phyloP scores from a whole-genome alignment of 2,329 filamentous ascomycete species.

The Aspergillus bombycis region DNA sequence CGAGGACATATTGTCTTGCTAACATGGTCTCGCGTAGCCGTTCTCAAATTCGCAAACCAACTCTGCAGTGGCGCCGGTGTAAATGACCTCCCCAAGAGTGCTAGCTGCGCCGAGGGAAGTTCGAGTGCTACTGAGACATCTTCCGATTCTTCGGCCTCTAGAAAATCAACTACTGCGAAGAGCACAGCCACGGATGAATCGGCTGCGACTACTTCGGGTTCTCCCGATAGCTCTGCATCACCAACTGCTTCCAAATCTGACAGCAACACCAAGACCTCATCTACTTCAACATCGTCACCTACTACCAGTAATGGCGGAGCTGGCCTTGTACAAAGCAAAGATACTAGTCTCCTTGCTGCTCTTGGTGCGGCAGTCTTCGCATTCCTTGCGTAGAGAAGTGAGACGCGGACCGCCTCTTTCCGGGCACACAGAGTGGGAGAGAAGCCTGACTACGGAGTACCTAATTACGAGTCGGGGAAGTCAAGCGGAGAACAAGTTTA shows the following conservation, averaged over 20 bases:
- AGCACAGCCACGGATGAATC: neutral
- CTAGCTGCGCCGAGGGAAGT: conserved; percentile 28
- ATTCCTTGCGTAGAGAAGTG: conserved; percentile 28
- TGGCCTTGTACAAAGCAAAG: conserved; percentile 24
- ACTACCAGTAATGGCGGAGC: conserved; percentile 27
- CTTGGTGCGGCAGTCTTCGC: conserved; percentile 35
- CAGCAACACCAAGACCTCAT: neutral
- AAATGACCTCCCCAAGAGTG: conserved; percentile 37
- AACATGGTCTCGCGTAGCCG: conserved; percentile 28
- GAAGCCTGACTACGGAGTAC: neutral
- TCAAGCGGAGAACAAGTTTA: neutral
- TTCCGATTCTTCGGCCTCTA: conserved; percentile 9
- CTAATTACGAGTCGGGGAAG: neutral
- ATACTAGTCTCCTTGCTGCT: conserved; percentile 32
- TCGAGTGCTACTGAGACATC: conserved; percentile 21
- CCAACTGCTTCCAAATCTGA: conserved; percentile 27
- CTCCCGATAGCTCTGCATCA: conserved; percentile 16
- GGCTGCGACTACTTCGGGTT: conserved; percentile 16
- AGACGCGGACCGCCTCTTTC: neutral
- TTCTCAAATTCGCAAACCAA: conserved; percentile 38
- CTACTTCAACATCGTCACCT: conserved; percentile 13
- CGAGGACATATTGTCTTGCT: neutral
- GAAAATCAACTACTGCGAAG: neutral
- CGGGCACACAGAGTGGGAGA: neutral
- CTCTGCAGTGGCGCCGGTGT: conserved; percentile 45